phyloP scores from a whole-genome alignment of 192 early-diverging fungal genomes.

The Diversispora epigaea region DNA sequence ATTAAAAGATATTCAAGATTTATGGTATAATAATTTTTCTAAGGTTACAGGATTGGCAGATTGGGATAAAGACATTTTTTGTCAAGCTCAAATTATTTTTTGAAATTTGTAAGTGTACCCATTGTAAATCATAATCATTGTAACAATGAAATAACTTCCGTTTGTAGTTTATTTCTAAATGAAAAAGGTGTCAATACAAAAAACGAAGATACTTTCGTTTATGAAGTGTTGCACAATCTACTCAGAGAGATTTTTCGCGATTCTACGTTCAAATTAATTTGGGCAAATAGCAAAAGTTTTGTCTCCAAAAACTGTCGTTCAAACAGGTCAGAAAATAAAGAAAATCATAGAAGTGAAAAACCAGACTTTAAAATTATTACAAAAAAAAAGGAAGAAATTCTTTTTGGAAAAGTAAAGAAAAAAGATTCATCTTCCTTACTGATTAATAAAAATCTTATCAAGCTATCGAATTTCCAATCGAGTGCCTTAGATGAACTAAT shows the following conservation, averaged over 20 bases:
- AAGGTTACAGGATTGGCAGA: background rate
- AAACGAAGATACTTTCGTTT: conserved; percentile 10
- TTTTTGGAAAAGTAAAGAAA: conserved; percentile 16
- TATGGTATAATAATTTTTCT: background rate
- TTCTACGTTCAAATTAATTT: conserved; percentile 10
- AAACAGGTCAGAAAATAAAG: conserved; percentile 2
- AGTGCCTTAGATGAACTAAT: conserved; percentile 10
- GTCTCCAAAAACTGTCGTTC: conserved; percentile 2
- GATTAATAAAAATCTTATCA: conserved; percentile 16
- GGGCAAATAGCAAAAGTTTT: background rate
- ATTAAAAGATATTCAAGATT: conserved; percentile 9
- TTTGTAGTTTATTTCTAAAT: conserved; percentile 20
- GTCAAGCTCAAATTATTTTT: conserved; percentile 17
- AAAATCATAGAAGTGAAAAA: conserved; percentile 11
- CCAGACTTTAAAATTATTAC: conserved; percentile 11
- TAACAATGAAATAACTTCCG: conserved; percentile 6
- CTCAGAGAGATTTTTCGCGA: background rate
- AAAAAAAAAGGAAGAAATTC: background rate
- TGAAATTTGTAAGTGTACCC: conserved; percentile 13
- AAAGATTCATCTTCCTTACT: conserved; percentile 18
- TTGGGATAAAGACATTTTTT: conserved; percentile 6
- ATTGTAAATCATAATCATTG: conserved; percentile 5
- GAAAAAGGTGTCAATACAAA: background rate
- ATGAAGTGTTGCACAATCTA: conserved; percentile 8
- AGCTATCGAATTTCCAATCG: conserved; percentile 6